Evolutionary conservation across 1,284 basidiomycete genomes (phyloP).

Genomic region (Ganoderma resinaceum): DNA sequence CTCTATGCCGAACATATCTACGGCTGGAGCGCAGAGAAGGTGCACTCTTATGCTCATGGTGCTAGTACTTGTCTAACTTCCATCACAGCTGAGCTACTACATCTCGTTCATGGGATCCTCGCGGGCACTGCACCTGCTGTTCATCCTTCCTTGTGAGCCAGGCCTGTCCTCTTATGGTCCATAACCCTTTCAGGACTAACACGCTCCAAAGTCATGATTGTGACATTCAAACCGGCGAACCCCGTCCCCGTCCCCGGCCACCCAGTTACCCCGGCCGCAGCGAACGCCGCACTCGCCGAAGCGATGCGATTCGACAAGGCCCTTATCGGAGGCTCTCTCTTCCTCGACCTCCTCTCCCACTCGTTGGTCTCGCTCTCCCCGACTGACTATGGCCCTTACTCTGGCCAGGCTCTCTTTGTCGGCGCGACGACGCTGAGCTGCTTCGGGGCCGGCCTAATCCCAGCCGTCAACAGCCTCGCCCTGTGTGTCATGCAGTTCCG

Average conservation of each 20-base stretch:
- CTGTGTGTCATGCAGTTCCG: slow-evolving; percentile 68
- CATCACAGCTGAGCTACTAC: slow-evolving; percentile 63
- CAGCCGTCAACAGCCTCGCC: slow-evolving; percentile 74
- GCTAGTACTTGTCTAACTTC: neutral
- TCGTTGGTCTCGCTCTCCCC: slow-evolving; percentile 61
- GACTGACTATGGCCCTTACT: slow-evolving; percentile 31
- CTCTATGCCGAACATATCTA: slow-evolving; percentile 64
- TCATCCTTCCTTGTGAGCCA: slow-evolving; percentile 61
- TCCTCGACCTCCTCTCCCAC: slow-evolving; percentile 72
- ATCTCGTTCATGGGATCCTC: slow-evolving; percentile 59
- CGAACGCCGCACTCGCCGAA: slow-evolving; percentile 50
- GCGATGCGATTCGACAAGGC: slow-evolving; percentile 77
- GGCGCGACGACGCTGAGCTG: slow-evolving; percentile 67
- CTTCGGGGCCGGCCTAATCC: slow-evolving; percentile 67
- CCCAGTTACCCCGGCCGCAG: slow-evolving; percentile 21
- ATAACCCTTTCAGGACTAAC: slow-evolving; percentile 22
- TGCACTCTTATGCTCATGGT: slow-evolving; percentile 29
- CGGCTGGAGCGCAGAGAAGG: slow-evolving; percentile 63
- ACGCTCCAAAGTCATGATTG: slow-evolving; percentile 47
- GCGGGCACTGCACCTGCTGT: slow-evolving; percentile 59
- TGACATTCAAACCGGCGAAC: slow-evolving; percentile 53
- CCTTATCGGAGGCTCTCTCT: slow-evolving; percentile 63
- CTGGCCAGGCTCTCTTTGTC: slow-evolving; percentile 45
- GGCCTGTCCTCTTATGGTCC: neutral
- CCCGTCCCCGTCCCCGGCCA: slow-evolving; percentile 13